These are phyloP conservation scores for Penicillium frequentans DNA, from an alignment of 2,329 filamentous ascomycete species.

Conservation along the genomic window DNA sequence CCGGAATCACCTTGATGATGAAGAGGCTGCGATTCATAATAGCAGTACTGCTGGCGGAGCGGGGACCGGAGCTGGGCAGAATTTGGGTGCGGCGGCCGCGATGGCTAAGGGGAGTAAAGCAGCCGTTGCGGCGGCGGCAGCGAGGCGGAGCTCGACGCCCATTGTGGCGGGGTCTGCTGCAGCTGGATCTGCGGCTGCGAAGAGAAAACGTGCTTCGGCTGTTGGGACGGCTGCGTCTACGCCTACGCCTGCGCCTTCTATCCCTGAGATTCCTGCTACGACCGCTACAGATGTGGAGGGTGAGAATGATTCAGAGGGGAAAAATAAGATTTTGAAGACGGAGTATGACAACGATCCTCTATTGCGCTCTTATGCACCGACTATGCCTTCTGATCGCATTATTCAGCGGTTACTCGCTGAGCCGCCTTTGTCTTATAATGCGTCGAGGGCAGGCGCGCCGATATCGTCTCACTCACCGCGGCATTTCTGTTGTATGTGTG, in stretches of 20 bases:
- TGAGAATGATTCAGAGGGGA: constrained; percentile 11
- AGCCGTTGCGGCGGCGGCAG: constrained; percentile 6
- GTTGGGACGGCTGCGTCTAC: constrained; percentile 10
- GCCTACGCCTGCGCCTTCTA: constrained; percentile 6
- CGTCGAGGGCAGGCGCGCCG: constrained; percentile 42
- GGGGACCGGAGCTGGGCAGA: not conserved
- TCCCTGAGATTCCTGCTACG: not conserved
- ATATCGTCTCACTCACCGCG: constrained; percentile 34
- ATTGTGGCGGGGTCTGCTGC: constrained; percentile 8
- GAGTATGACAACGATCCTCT: constrained; percentile 44
- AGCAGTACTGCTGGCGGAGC: constrained; percentile 7
- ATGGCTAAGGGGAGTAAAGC: constrained; percentile 9
- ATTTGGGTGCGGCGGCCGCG: constrained; percentile 9
- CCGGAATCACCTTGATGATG: constrained; percentile 52
- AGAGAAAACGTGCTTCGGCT: constrained; percentile 20
- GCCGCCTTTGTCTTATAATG: constrained; percentile 49
- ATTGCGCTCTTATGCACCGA: constrained; percentile 43
- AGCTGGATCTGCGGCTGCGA: not conserved
- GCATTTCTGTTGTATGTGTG: constrained; percentile 50
- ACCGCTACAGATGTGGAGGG: constrained; percentile 9
- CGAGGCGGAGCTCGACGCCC: constrained; percentile 31
- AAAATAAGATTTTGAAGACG: constrained; percentile 32
- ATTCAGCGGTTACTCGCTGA: constrained; percentile 48
- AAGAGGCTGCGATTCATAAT: constrained; percentile 43
- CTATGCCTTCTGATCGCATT: constrained; percentile 45